Evolutionary conservation across 306 rosid species (phyloP), one percentile per base, ranked within the genome.

Genomic region (Citrullus colocynthis): DNA sequence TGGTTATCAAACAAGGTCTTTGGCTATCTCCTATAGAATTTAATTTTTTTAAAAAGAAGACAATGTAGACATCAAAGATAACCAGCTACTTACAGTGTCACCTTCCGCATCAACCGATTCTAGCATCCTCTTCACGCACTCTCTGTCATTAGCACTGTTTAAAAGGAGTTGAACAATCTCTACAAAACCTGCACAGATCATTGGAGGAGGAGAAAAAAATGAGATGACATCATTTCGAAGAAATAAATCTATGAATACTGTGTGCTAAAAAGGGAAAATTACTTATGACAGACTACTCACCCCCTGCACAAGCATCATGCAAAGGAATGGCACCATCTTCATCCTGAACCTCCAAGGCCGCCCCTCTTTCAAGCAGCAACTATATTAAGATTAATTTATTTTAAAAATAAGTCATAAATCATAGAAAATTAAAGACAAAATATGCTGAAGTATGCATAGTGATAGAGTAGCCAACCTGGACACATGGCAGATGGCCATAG

Each of bases 271-370:
- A 32, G 74, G 48, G 30, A 0, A 52, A 74, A 52, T 18, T 34
- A 17, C 17, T 52, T 12, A 54, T 56, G 55, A 66, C 34, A 72
- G 62, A 74, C 75, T 77, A 95, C 98, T 96, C 82, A 95, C 98
- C 97, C 80, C 98, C 97, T 11, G 99, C 99, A 71, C 97, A 92
- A 78, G 97, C 97, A 89, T 95, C 97, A 17, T 95, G 97, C 39
- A 92, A 80, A 82, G 98, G 96, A 86, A 95, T 84, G 8, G 92
- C 98, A 51, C 97, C 98, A 3, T 93, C 98, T 64, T 93, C 98
- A 39, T 93, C 98, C 78, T 73, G 71, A 45, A 86, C 90, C 89
- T 88, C 96, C 83, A 91, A 66, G 80, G 82, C 82, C 16, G 98
- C 98, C 60, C 97, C 93, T 84, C 97, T 88, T 80, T 92, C 97